These are phyloP conservation scores for Suillus subluteus DNA, from an alignment of 768 basidiomycete genomes.

Conservation along the genomic window DNA sequence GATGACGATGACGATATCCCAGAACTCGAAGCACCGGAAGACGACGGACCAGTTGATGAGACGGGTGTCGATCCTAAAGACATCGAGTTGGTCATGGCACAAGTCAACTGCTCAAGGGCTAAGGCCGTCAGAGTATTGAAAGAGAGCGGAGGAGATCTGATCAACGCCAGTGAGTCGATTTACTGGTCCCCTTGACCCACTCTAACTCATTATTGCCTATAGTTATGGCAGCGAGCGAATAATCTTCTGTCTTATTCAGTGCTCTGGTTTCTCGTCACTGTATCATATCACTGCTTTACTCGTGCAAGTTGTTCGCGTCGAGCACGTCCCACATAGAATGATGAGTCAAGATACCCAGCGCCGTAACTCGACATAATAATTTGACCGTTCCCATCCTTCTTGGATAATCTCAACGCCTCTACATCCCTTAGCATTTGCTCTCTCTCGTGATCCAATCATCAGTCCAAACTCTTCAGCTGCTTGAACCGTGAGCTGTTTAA, in stretches of 20 bases:
- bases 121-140: constrained; percentile 91
- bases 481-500: constrained; percentile 57
- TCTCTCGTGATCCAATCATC: constrained; percentile 44
- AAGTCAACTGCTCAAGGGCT: constrained; percentile 88
- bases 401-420: constrained; percentile 69
- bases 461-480: constrained; percentile 67
- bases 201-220: constrained; percentile 19
- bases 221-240: constrained; percentile 96
- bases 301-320: constrained; percentile 24
- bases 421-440: constrained; percentile 11
- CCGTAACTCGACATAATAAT: constrained; percentile 80
- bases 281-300: constrained; percentile 29
- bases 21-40: constrained; percentile 80
- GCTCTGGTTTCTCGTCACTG: constrained; percentile 37
- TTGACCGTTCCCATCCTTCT: constrained; percentile 87
- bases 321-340: constrained; percentile 8
- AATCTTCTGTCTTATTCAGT: constrained; percentile 40
- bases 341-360: constrained; percentile 52
- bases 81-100: constrained; percentile 89
- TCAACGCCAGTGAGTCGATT: constrained; percentile 87
- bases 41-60: constrained; percentile 83
- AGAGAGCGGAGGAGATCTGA: constrained; percentile 91
- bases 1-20: constrained; percentile 82
- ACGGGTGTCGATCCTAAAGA: constrained; percentile 92
- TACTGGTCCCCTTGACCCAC: background rate